These are phyloP conservation scores for Phaeosphaeriaceae sp. DNA, from an alignment of 2,329 filamentous ascomycete genomes.

Conservation along the genomic window DNA sequence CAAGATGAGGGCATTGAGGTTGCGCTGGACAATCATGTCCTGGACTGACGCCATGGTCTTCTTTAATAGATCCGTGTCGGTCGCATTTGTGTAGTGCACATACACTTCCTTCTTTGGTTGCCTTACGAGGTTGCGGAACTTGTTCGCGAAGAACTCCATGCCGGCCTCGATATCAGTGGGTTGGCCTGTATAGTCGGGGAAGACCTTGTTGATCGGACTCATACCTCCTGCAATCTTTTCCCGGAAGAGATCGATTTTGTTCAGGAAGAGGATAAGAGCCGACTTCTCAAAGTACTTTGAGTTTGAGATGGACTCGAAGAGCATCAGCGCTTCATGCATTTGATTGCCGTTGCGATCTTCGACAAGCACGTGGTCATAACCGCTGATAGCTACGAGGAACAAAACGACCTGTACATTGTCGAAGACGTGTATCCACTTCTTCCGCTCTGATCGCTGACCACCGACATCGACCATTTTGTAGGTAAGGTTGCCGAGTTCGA, in stretches of 20 bases:
- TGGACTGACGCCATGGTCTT: constrained; percentile 61
- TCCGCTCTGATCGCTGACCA: constrained; percentile 88
- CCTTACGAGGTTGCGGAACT: constrained; percentile 58
- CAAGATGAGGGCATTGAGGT: constrained; percentile 57
- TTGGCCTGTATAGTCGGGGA: constrained; percentile 56
- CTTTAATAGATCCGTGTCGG: constrained; percentile 62
- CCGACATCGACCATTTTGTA: constrained; percentile 98
- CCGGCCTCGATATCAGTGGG: constrained; percentile 55
- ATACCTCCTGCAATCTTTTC: constrained; percentile 56
- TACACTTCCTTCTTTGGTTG: constrained; percentile 59
- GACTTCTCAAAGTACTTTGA: constrained; percentile 60
- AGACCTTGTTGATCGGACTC: constrained; percentile 56
- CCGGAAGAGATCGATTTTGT: constrained; percentile 61
- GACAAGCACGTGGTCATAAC: constrained; percentile 94
- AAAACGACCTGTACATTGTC: constrained; percentile 91
- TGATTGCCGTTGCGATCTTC: constrained; percentile 88
- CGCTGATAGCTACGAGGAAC: constrained; percentile 93
- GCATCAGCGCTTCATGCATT: constrained; percentile 62
- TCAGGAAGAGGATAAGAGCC: constrained; percentile 60
- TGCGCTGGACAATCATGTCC: constrained; percentile 62
- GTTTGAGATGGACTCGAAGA: constrained; percentile 61
- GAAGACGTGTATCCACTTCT: constrained; percentile 98
- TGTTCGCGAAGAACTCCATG: constrained; percentile 58
- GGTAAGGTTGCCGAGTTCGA: constrained; percentile 88
- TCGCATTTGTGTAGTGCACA: constrained; percentile 60